Conservation (phyloP, 768 basidiomycete genomes). For the Lyophyllum semitale region DNA sequence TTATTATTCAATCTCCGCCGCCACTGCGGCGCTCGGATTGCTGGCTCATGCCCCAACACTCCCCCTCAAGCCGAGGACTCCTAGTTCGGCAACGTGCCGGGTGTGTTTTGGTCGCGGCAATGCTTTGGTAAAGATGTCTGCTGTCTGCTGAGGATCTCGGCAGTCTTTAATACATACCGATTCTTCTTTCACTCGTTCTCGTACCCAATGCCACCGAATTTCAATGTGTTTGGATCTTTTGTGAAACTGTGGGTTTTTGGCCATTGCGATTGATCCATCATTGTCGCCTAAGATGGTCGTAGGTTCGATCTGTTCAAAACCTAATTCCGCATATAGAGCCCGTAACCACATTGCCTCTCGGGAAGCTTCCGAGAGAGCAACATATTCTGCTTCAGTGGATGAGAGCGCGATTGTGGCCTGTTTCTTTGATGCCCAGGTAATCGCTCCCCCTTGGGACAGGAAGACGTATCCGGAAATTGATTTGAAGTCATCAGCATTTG, state of each 20-base stretch:
- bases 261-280: constrained; percentile 7
- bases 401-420: constrained; percentile 12
- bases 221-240: constrained; percentile 14
- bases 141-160: constrained; percentile 24
- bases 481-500: constrained; percentile 15
- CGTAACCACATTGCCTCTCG: constrained; percentile 34
- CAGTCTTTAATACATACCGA: constrained; percentile 23
- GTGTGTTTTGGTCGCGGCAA: constrained; percentile 27
- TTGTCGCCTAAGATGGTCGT: constrained; percentile 8
- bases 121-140: constrained; percentile 26
- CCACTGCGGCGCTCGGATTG: not conserved
- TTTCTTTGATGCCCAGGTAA: constrained; percentile 24
- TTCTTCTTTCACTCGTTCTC: constrained; percentile 18
- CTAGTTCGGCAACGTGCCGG: constrained; percentile 21
- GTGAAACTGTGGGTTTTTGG: constrained; percentile 4
- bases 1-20: too few relatives aligned
- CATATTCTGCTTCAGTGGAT: constrained; percentile 27
- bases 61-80: constrained; percentile 27
- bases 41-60: constrained; percentile 8
- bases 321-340: constrained; percentile 18
- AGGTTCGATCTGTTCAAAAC: constrained; percentile 3
- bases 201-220: constrained; percentile 21
- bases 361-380: constrained; percentile 27
- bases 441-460: constrained; percentile 20
- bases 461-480: constrained; percentile 28